A percentile compares a stretch with the other conserved stretches of the same genome.
phyloP scores from a whole-genome alignment of 2,329 filamentous ascomycete genomes.

The Sclerotinia nivalis region DNA sequence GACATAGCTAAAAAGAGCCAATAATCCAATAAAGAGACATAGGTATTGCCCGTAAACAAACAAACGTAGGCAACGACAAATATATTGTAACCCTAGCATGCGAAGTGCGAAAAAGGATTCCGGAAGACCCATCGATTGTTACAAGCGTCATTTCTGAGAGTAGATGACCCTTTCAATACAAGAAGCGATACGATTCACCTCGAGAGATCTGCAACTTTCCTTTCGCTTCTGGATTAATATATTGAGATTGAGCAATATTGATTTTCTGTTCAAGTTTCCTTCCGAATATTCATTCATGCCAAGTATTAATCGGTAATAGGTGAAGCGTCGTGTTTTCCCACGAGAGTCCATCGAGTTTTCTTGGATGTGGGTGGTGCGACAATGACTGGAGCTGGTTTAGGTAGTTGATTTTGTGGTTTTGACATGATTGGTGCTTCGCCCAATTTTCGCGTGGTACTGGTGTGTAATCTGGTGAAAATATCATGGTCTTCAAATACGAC shows the following conservation, averaged over 20 bases:
- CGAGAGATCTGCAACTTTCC: background rate
- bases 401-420: background rate
- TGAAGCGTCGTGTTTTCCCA: background rate
- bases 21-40: background rate
- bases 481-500: slow-evolving; percentile 35
- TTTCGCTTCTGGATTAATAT: background rate
- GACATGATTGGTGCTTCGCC: slow-evolving; percentile 37
- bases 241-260: background rate
- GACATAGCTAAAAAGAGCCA: too few relatives aligned
- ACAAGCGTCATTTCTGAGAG: background rate
- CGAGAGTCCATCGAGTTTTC: background rate
- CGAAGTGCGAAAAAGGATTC: background rate
- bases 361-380: background rate
- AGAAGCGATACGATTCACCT: background rate
- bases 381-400: background rate
- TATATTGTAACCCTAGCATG: background rate
- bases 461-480: slow-evolving; percentile 40
- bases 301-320: background rate
- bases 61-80: background rate
- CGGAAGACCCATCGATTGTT: background rate
- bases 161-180: background rate
- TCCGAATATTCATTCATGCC: background rate
- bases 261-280: background rate
- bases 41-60: background rate
- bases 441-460: slow-evolving; percentile 39